Base-by-base conservation (phyloP, 2,329 filamentous ascomycete genomes). In the Aureobasidium sp. region DNA sequence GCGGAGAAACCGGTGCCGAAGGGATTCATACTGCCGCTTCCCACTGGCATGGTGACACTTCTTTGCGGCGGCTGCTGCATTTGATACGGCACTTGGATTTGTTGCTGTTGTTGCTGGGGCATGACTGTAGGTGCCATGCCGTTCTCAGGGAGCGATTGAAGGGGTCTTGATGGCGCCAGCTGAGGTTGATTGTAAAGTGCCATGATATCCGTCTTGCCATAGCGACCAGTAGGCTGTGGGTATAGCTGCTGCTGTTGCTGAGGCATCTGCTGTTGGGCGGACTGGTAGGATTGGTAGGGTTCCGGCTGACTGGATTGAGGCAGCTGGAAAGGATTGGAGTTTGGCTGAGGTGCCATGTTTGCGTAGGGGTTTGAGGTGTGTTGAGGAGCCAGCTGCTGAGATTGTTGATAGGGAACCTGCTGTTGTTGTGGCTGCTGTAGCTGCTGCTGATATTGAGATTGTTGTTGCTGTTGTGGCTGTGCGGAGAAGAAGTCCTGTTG, bases 151-250 rank as follows among this genome's bases (percentile, higher is more conserved):
- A 74, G 66, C 34, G 75, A 69, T 49, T 72, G 70, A 17, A 73
- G 64, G 20, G 75, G 66, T 31, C 75, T 70, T 34, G 77, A 74
- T 4, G 81, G 78, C 1, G 79, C 76, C 37, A 80, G 73, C 55
- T 84, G 81, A 8, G 83, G 79, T 42, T 86, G 82, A 70, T 84
- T 86, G 74, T 90, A 93, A 12, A 94, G 75, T 6, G 89, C 87
- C 72, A 93, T 79, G 63, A 94, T 93, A 5, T 87, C 87, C 3
- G 83, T 84, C 66, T 89, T 92, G 68, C 91, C 85, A 34, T 86
- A 81, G 36, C 82, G 78, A 39, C 62, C 65, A 29, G 51, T 58
- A 25, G 67, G 69, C 53, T 67, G 70, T 39, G 56, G 59, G 61
- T 62, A 61, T 8, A 73, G 74, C 55, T 71, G 71, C 15, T 69